These are phyloP conservation scores for Luffa acutangula DNA, from an alignment of 306 rosid species.

Conservation along the genomic window DNA sequence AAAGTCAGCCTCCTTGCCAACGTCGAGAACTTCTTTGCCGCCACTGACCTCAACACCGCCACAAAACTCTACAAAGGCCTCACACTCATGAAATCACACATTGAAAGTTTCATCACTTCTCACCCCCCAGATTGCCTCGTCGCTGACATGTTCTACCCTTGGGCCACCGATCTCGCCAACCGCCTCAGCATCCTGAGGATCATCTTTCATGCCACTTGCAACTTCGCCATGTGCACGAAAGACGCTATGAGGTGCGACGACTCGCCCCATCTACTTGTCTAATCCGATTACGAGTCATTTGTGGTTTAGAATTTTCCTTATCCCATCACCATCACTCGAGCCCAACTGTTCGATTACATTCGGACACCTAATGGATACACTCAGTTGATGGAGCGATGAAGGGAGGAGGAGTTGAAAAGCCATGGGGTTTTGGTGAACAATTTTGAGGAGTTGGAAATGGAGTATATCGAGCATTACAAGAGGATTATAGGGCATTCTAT, in stretches of 20 bases:
- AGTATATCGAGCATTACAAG: slow-evolving; percentile 10
- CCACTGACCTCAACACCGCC: slow-evolving; percentile 1
- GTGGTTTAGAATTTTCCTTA: slow-evolving; percentile 15
- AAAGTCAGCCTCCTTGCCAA: slow-evolving; percentile 14
- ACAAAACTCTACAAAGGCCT: slow-evolving; percentile 13
- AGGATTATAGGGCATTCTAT: slow-evolving; percentile 13
- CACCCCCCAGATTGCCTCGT: slow-evolving; percentile 15
- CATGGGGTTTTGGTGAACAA: slow-evolving; percentile 19
- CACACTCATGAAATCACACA: neutral
- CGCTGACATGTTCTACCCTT: slow-evolving; percentile 18
- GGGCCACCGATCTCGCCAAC: slow-evolving; percentile 16
- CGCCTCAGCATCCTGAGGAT: slow-evolving; percentile 12
- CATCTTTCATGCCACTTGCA: slow-evolving; percentile 11
- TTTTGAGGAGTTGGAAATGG: neutral
- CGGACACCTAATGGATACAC: neutral
- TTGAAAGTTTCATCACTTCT: slow-evolving; percentile 6
- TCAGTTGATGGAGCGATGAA: slow-evolving; percentile 15
- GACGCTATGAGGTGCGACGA: slow-evolving; percentile 4
- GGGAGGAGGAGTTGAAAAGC: slow-evolving; percentile 22
- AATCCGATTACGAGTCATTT: slow-evolving; percentile 4
- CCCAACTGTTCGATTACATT: slow-evolving; percentile 8
- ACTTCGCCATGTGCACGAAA: slow-evolving; percentile 13
- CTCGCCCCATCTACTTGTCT: neutral
- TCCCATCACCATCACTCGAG: neutral
- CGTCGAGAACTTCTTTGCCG: slow-evolving; percentile 17